These are phyloP conservation scores for Datura wrightii DNA, from an alignment of 257 asterid genomes.

Conservation along the genomic window DNA sequence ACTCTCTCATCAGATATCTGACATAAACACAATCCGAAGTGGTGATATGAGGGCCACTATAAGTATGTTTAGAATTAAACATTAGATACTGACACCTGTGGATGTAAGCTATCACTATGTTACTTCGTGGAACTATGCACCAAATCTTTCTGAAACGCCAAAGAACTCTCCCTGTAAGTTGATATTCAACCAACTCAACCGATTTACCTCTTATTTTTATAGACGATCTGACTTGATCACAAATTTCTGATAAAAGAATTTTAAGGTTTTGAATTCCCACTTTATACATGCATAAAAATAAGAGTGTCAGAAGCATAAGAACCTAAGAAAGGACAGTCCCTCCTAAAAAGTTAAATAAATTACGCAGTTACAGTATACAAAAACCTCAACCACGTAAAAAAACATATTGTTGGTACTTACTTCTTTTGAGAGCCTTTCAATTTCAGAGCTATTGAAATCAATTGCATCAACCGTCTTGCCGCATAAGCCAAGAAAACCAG, in stretches of 20 bases:
- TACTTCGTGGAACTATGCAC: background rate
- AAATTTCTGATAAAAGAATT: background rate
- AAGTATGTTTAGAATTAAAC: slow-evolving; percentile 18
- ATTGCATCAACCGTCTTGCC: slow-evolving; percentile 88
- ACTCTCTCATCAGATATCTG: slow-evolving; percentile 78
- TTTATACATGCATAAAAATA: background rate
- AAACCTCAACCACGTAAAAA: background rate
- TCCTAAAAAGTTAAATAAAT: background rate
- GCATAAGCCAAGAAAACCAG: slow-evolving; percentile 82
- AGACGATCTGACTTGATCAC: background rate
- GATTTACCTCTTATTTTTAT: background rate
- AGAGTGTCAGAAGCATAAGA: slow-evolving; percentile 12
- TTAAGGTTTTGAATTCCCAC: background rate
- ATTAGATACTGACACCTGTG: background rate
- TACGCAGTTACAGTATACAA: background rate
- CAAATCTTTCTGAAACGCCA: slow-evolving; percentile 1
- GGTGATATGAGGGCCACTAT: background rate
- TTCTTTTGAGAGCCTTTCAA: slow-evolving; percentile 72
- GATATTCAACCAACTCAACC: background rate
- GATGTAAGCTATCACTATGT: background rate
- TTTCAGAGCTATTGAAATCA: slow-evolving; percentile 71
- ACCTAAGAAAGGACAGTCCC: background rate
- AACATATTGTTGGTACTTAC: slow-evolving; percentile 52
- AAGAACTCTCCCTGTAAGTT: background rate
- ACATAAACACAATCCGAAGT: slow-evolving; percentile 17